phyloP scores from a whole-genome alignment of 768 basidiomycete species.

The Pulveroboletus sp. region DNA sequence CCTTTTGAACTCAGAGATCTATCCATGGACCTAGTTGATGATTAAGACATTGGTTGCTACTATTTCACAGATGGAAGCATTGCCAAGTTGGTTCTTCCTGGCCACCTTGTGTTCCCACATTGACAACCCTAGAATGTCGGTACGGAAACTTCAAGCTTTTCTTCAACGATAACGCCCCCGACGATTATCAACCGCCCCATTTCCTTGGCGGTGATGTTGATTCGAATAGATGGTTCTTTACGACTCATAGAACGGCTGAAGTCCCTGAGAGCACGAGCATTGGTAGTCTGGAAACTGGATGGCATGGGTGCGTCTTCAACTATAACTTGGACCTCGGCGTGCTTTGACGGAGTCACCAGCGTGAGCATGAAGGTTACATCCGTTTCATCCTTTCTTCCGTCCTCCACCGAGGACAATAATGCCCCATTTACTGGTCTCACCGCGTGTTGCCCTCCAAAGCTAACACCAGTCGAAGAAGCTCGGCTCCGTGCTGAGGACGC shows the following conservation, averaged over 20 bases:
- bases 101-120: neutral
- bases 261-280: constrained; percentile 69
- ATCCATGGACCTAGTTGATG: constrained; percentile 45
- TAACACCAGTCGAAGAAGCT: constrained; percentile 60
- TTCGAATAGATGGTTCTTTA: constrained; percentile 77
- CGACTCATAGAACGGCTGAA: constrained; percentile 70
- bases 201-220: constrained; percentile 69
- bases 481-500: constrained; percentile 48
- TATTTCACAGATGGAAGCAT: constrained; percentile 73
- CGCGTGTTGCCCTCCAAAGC: constrained; percentile 30
- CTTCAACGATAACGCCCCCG: constrained; percentile 75
- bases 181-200: constrained; percentile 80
- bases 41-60: constrained; percentile 75
- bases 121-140: constrained; percentile 52
- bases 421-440: constrained; percentile 51
- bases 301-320: constrained; percentile 55
- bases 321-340: neutral
- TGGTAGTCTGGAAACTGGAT: constrained; percentile 65
- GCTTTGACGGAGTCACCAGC: constrained; percentile 32
- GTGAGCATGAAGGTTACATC: constrained; percentile 71
- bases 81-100: constrained; percentile 56
- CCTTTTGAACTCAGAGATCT: neutral
- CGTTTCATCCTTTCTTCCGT: constrained; percentile 69
- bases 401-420: constrained; percentile 53
- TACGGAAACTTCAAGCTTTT: constrained; percentile 88